phyloP scores from a whole-genome alignment of 768 basidiomycete genomes.

The Cubamyces sp. region DNA sequence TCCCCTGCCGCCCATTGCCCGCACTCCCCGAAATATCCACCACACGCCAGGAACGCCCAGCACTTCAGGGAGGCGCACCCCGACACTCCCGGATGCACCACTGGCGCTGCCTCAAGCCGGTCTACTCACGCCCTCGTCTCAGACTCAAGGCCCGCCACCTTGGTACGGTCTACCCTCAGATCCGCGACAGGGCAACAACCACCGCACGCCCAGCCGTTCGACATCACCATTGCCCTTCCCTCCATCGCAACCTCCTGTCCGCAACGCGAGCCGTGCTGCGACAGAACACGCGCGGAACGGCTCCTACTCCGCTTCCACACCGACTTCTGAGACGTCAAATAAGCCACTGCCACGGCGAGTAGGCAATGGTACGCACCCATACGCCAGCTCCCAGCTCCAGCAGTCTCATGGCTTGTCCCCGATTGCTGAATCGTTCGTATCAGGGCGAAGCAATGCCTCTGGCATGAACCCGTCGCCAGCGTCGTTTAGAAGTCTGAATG shows the following conservation, averaged over 20 bases:
- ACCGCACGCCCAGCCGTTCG: slow-evolving; percentile 37
- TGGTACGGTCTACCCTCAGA: slow-evolving; percentile 52
- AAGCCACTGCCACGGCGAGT: slow-evolving; percentile 52
- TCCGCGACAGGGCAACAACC: slow-evolving; percentile 58
- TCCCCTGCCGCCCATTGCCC: slow-evolving; percentile 39
- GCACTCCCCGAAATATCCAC: slow-evolving; percentile 33
- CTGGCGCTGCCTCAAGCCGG: slow-evolving; percentile 37
- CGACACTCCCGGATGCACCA: slow-evolving; percentile 56
- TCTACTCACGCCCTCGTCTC: slow-evolving; percentile 33
- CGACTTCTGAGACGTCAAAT: slow-evolving; percentile 42
- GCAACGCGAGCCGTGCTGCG: slow-evolving; percentile 19
- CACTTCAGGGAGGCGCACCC: slow-evolving; percentile 51
- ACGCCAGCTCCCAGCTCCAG: slow-evolving; percentile 53
- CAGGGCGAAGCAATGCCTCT: slow-evolving; percentile 34
- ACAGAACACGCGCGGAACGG: slow-evolving; percentile 53
- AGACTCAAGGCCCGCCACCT: slow-evolving; percentile 25
- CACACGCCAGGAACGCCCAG: slow-evolving; percentile 23
- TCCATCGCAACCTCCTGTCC: slow-evolving; percentile 26
- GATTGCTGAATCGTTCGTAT: slow-evolving; percentile 66
- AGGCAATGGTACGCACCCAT: slow-evolving; percentile 56
- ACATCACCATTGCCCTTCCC: slow-evolving; percentile 45
- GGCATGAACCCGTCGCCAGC: slow-evolving; percentile 53
- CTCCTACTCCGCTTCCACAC: slow-evolving; percentile 51
- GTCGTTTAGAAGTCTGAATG: slow-evolving; percentile 50
- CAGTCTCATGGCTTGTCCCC: slow-evolving; percentile 58